Evolutionary conservation across 108 stramenopile genomes (phyloP).

Genomic region (Skeletonema potamos): DNA sequence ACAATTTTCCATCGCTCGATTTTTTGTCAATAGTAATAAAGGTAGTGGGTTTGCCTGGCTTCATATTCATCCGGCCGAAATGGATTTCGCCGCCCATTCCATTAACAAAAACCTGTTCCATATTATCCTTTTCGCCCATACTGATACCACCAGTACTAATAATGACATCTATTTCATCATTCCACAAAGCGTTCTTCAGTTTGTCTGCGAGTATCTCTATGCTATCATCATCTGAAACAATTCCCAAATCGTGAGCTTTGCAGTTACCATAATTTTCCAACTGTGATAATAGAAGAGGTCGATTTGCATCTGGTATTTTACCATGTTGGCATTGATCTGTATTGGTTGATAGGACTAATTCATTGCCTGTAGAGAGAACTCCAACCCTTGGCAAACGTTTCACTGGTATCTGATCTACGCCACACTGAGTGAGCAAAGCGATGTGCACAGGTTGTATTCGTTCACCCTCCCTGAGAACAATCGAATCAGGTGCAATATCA

Average conservation of each 20-base stretch:
- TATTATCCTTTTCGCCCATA: constrained; percentile 83
- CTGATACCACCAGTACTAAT: constrained; percentile 94
- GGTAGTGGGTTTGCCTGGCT: constrained; percentile 96
- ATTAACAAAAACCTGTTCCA: constrained; percentile 65
- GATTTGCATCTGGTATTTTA: constrained; percentile 92
- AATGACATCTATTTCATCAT: constrained; percentile 79
- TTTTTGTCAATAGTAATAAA: constrained; percentile 75
- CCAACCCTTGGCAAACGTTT: constrained; percentile 51
- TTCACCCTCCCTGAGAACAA: constrained; percentile 59
- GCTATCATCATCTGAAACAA: constrained; percentile 69
- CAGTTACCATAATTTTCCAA: constrained; percentile 48
- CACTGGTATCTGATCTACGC: constrained; percentile 42
- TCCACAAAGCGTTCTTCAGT: constrained; percentile 21
- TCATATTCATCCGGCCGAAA: constrained; percentile 94
- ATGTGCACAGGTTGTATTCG: constrained; percentile 63
- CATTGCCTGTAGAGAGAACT: constrained; percentile 91
- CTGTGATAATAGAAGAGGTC: constrained; percentile 74
- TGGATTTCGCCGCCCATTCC: constrained; percentile 67
- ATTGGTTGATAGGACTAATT: constrained; percentile 30
- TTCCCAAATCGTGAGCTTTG: constrained; percentile 81
- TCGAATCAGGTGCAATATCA: constrained; percentile 60
- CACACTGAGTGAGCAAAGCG: constrained; percentile 64
- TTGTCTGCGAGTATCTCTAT: constrained; percentile 14
- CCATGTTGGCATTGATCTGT: constrained; percentile 15
- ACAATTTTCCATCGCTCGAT: not conserved